Percentiles rank a stretch among this genome's conserved stretches.
These are phyloP conservation scores for Huntiella decipiens DNA, from an alignment of 2,329 filamentous ascomycete species.

Conservation along the genomic window DNA sequence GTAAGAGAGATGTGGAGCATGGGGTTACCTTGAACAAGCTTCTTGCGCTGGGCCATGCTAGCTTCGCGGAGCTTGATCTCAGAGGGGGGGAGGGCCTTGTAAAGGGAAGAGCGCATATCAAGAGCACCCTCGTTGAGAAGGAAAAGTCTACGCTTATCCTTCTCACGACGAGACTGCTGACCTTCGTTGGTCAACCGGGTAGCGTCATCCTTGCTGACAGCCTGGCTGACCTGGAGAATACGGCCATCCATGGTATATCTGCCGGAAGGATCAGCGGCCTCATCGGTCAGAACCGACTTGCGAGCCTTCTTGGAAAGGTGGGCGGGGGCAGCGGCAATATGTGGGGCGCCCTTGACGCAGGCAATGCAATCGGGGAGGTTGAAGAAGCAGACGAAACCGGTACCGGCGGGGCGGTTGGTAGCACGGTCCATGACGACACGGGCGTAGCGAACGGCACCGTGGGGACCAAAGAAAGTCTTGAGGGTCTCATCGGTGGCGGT, in stretches of 20 bases:
- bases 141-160: constrained; percentile 80
- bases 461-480: constrained; percentile 69
- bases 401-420: constrained; percentile 75
- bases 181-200: constrained; percentile 52
- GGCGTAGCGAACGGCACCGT: constrained; percentile 78
- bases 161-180: constrained; percentile 43
- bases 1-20: constrained; percentile 76
- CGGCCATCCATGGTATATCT: constrained; percentile 82
- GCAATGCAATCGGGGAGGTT: constrained; percentile 52
- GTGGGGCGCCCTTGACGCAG: constrained; percentile 61
- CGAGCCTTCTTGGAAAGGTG: constrained; percentile 29
- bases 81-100: constrained; percentile 52
- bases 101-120: constrained; percentile 55
- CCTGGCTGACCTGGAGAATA: constrained; percentile 64
- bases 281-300: constrained; percentile 75
- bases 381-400: constrained; percentile 88
- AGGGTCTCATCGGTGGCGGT: constrained; percentile 66
- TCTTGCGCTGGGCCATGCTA: constrained; percentile 71
- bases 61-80: constrained; percentile 80
- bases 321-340: constrained; percentile 21
- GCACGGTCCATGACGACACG: constrained; percentile 73
- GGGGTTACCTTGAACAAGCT: constrained; percentile 78
- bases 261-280: constrained; percentile 61
- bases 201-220: constrained; percentile 70
- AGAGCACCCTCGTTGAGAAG: constrained; percentile 77